phyloP scores from a whole-genome alignment of 192 early-diverging fungal species.

The Thamnidium elegans region DNA sequence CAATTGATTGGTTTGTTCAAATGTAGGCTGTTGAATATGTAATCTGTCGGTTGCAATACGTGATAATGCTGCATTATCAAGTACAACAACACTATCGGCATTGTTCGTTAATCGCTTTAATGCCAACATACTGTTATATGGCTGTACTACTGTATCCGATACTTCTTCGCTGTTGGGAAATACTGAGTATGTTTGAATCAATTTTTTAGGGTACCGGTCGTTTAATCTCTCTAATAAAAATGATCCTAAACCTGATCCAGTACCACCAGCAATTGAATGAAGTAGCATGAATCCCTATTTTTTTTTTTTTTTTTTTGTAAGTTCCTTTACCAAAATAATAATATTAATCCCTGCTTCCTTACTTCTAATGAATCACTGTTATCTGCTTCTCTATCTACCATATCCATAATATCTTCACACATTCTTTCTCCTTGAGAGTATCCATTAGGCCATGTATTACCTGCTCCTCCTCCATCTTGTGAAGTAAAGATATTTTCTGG shows the following conservation, averaged over 20 bases:
- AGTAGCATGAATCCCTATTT: slow-evolving; percentile 87
- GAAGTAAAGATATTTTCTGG: slow-evolving; percentile 95
- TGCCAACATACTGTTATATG: slow-evolving; percentile 93
- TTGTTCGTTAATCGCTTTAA: slow-evolving; percentile 88
- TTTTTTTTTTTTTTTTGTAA: not conserved
- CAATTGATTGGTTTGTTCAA: slow-evolving; percentile 94
- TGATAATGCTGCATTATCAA: slow-evolving; percentile 93
- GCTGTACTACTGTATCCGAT: slow-evolving; percentile 96
- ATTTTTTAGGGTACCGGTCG: slow-evolving; percentile 95
- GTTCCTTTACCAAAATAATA: not conserved
- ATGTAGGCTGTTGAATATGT: slow-evolving; percentile 92
- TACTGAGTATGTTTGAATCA: slow-evolving; percentile 96
- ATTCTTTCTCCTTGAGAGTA: slow-evolving; percentile 85
- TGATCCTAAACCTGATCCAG: slow-evolving; percentile 94
- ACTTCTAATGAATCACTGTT: slow-evolving; percentile 91
- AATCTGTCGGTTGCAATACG: slow-evolving; percentile 90
- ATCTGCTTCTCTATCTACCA: slow-evolving; percentile 96
- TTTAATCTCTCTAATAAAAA: slow-evolving; percentile 89
- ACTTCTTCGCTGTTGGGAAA: slow-evolving; percentile 94
- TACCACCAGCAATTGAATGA: slow-evolving; percentile 98
- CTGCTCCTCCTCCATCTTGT: slow-evolving; percentile 93
- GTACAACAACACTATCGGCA: slow-evolving; percentile 95
- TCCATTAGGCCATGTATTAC: slow-evolving; percentile 96
- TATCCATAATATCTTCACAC: slow-evolving; percentile 91
- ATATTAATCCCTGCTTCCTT: not conserved